A percentile compares a stretch with the other conserved stretches of the same genome.
These are phyloP conservation scores for Bertia moriformis DNA, from an alignment of 2,329 filamentous ascomycete genomes.

Conservation along the genomic window DNA sequence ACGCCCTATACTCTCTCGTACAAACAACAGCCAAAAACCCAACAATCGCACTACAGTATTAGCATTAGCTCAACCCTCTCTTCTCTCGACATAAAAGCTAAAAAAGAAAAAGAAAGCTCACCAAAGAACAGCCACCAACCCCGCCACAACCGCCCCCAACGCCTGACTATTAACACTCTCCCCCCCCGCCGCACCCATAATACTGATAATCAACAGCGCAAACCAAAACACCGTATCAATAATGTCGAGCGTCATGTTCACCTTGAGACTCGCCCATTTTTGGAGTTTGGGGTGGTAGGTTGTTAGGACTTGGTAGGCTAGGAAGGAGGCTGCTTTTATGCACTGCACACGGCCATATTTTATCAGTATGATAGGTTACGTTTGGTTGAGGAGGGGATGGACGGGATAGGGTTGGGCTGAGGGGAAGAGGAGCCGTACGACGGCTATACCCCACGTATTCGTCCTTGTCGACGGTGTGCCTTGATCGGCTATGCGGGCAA, in stretches of 20 bases:
- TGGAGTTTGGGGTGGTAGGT: constrained; percentile 7
- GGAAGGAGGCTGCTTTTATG: constrained; percentile 10
- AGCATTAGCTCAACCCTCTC: no score
- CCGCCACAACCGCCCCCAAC: not conserved
- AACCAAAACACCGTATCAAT: constrained; percentile 12
- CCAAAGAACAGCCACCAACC: no score
- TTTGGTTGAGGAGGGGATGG: no score
- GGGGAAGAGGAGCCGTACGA: not conserved
- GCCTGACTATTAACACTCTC: constrained; percentile 2
- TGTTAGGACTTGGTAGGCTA: constrained; percentile 9
- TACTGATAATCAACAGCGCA: constrained; percentile 9
- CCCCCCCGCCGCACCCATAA: constrained; percentile 5
- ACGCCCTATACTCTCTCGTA: no score
- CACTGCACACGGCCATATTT: no score
- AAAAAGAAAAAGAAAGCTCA: no score
- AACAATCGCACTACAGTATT: no score
- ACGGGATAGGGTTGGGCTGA: no score
- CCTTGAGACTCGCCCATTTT: constrained; percentile 9
- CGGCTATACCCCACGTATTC: not conserved
- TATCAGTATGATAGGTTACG: no score
- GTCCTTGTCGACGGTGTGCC: not conserved
- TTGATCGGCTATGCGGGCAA: not conserved
- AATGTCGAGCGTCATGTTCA: constrained; percentile 8
- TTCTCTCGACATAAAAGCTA: no score
- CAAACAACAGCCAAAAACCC: no score